These are phyloP conservation scores for Cynara cardunculus DNA, from an alignment of 129 eudicot genomes.

Conservation along the genomic window DNA sequence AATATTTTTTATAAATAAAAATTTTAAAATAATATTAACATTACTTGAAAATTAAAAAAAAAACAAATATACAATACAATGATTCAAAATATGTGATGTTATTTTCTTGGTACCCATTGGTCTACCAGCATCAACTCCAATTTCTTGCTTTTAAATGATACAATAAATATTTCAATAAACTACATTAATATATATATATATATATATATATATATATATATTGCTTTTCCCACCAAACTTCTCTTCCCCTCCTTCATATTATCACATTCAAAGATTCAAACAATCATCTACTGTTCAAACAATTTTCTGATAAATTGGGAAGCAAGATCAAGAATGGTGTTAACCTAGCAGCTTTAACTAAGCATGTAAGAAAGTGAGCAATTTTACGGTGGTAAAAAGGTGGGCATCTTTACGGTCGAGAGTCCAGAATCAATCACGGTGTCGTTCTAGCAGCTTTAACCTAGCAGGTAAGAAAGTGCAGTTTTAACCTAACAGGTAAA, in stretches of 20 bases:
- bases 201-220: too few species aligned
- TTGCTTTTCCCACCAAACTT: constrained; percentile 15
- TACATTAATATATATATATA: not conserved
- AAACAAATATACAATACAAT: not conserved
- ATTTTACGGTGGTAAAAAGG: not conserved
- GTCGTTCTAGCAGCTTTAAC: not conserved
- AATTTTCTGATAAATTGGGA: not conserved
- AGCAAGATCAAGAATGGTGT: not conserved
- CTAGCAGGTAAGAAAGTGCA: too few species aligned
- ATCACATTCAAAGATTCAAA: constrained; percentile 2
- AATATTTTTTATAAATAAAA: too few species aligned
- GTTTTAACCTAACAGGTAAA: too few species aligned
- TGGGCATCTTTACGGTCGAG: not conserved
- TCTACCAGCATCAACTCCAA: constrained; percentile 21
- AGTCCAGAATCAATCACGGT: constrained; percentile 15
- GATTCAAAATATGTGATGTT: not conserved
- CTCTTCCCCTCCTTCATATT: not conserved
- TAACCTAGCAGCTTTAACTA: too few species aligned
- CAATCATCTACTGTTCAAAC: not conserved
- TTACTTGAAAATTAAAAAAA: not conserved
- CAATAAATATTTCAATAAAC: not conserved
- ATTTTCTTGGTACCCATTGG: constrained; percentile 9
- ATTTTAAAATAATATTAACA: too few species aligned
- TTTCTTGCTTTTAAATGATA: constrained; percentile 21
- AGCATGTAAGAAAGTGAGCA: too few species aligned